phyloP scores from a whole-genome alignment of 148 eudicot species.

The Vaccinium vitisidaea region DNA sequence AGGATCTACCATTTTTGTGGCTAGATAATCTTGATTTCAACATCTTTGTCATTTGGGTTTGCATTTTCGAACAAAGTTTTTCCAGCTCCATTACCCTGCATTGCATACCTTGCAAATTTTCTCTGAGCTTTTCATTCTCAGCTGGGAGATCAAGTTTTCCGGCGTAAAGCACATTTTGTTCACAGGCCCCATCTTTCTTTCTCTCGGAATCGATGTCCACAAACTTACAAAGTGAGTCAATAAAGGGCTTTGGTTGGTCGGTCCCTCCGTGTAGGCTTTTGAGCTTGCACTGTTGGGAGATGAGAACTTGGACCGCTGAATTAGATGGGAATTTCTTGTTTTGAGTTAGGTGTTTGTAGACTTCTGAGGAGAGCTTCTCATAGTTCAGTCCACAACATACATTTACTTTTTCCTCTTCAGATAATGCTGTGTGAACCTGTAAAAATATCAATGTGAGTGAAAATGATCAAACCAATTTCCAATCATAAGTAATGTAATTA shows the following conservation, averaged over 20 bases:
- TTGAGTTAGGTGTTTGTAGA: constrained; percentile 44
- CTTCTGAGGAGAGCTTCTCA: constrained; percentile 67
- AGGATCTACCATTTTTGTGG: constrained; percentile 39
- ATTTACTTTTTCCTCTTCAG: constrained; percentile 57
- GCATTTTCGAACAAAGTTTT: constrained; percentile 67
- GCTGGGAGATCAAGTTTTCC: constrained; percentile 36
- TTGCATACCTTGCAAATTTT: constrained; percentile 66
- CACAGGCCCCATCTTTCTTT: constrained; percentile 27
- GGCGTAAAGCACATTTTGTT: constrained; percentile 43
- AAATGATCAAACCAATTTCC: not conserved
- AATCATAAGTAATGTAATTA: not conserved
- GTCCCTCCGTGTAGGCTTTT: constrained; percentile 42
- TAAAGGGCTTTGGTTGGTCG: constrained; percentile 20
- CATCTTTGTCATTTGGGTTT: constrained; percentile 67
- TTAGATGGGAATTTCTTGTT: constrained; percentile 61
- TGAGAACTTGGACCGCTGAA: constrained; percentile 47
- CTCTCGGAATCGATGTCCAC: constrained; percentile 11
- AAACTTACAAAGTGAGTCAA: constrained; percentile 31
- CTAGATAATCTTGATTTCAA: constrained; percentile 51
- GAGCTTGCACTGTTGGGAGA: constrained; percentile 54
- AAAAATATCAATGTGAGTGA: not conserved
- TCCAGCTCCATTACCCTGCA: constrained; percentile 71
- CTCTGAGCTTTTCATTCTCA: constrained; percentile 61
- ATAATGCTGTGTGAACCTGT: constrained; percentile 67
- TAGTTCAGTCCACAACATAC: constrained; percentile 55